A percentile compares a stretch with the other conserved stretches of the same genome.
These are phyloP conservation scores for Fusarium armeniacum DNA, from an alignment of 2,329 filamentous ascomycete genomes.

Conservation along the genomic window DNA sequence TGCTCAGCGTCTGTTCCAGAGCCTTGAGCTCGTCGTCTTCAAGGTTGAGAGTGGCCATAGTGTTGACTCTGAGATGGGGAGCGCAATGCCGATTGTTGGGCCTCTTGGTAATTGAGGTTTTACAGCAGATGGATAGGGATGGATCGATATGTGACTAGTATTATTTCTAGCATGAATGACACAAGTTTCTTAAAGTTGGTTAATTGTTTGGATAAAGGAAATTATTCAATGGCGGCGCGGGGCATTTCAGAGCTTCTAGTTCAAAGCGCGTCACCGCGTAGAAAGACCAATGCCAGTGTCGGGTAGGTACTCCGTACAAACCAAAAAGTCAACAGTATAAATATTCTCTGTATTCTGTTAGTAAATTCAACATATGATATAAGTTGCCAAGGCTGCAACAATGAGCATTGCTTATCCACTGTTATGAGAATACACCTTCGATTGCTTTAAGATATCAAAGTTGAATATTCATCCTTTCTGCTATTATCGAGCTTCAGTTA, in stretches of 20 bases:
- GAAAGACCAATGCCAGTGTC: slow-evolving; percentile 20
- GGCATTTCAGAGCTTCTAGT: slow-evolving; percentile 32
- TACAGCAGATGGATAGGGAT: not conserved
- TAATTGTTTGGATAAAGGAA: slow-evolving; percentile 4
- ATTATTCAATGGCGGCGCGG: slow-evolving; percentile 22
- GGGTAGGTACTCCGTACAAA: slow-evolving; percentile 7
- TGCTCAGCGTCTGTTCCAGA: slow-evolving; percentile 78
- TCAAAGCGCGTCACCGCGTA: slow-evolving; percentile 32
- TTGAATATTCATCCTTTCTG: not conserved
- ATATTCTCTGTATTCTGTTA: not conserved
- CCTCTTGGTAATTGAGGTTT: not conserved
- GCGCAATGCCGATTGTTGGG: not conserved
- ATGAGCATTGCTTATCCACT: too few relatives aligned
- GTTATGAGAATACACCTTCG: not conserved
- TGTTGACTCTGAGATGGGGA: not conserved
- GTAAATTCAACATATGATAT: not conserved
- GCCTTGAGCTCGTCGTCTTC: slow-evolving; percentile 73
- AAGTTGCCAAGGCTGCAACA: not conserved
- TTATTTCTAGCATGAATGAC: not conserved
- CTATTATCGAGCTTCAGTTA: not conserved
- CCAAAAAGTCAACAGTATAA: not conserved
- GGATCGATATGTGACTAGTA: not conserved
- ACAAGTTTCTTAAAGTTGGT: not conserved
- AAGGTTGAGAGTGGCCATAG: slow-evolving; percentile 63
- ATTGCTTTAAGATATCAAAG: not conserved